Conservation (phyloP, 257 asterid species). For the Lycium ferocissimum region DNA sequence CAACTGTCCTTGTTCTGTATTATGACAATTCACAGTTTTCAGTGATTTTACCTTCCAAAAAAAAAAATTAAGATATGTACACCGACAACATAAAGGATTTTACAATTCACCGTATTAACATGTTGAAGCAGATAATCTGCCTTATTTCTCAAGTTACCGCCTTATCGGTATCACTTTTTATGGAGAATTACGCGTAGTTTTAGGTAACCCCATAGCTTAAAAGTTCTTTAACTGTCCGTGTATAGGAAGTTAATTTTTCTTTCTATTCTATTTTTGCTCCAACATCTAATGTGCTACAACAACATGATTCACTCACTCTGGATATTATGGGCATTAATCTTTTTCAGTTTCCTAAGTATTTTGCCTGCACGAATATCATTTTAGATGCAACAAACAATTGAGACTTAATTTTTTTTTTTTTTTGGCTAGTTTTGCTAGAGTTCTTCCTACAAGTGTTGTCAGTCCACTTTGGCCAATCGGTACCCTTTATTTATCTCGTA, state of each 20-base stretch:
- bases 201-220: too few relatives aligned
- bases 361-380: too few relatives aligned
- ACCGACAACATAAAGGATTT: background rate
- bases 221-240: too few relatives aligned
- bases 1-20: background rate
- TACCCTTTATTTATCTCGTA: background rate
- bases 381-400: too few relatives aligned
- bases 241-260: too few relatives aligned
- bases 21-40: background rate
- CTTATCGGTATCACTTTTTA: too few relatives aligned
- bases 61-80: background rate
- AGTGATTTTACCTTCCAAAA: too few relatives aligned
- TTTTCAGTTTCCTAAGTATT: background rate
- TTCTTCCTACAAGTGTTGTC: background rate
- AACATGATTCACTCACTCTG: background rate
- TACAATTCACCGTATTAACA: background rate
- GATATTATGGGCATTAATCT: background rate
- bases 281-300: background rate
- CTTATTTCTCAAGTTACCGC: background rate
- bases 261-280: too few relatives aligned
- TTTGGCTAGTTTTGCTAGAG: background rate
- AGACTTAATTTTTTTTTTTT: background rate
- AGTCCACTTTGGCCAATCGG: background rate
- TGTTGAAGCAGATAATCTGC: too few relatives aligned
- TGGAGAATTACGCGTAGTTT: background rate